phyloP scores from a whole-genome alignment of 2,329 filamentous ascomycete genomes.

The Fusarium nelsonii region DNA sequence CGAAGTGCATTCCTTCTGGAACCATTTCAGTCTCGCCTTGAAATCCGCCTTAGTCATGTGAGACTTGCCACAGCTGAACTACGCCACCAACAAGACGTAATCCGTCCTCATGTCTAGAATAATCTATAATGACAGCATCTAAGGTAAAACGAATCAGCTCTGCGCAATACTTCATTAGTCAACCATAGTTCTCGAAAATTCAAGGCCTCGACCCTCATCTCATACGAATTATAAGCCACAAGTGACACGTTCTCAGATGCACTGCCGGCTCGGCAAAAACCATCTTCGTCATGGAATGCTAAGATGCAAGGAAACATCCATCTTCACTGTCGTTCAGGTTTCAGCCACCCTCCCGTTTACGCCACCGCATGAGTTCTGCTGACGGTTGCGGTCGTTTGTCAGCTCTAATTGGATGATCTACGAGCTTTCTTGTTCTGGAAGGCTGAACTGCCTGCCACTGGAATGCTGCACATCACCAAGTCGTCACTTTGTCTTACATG shows the following conservation, averaged over 20 bases:
- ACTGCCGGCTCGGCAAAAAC: not conserved
- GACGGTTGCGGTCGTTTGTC: constrained; percentile 12
- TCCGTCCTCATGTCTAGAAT: not conserved
- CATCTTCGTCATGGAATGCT: constrained; percentile 11
- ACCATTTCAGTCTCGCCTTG: accelerated
- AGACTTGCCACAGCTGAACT: not conserved
- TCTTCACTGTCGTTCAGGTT: not conserved
- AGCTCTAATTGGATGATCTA: not conserved
- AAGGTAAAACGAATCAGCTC: not conserved
- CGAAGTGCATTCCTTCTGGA: not conserved
- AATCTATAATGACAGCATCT: accelerated
- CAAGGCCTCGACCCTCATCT: not conserved
- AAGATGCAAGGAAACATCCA: not conserved
- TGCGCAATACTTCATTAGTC: too few species aligned
- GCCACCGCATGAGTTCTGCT: not conserved
- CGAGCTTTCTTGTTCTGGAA: not conserved
- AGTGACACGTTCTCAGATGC: not conserved
- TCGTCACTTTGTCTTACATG: not conserved
- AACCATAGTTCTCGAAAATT: not conserved
- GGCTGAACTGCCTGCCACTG: not conserved
- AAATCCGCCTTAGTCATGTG: accelerated
- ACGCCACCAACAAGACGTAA: accelerated
- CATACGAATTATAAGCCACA: not conserved
- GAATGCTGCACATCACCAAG: not conserved
- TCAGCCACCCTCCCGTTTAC: constrained; percentile 9